Conservation (phyloP, 2,329 filamentous ascomycete species). For the Dactylonectria macrodidyma region DNA sequence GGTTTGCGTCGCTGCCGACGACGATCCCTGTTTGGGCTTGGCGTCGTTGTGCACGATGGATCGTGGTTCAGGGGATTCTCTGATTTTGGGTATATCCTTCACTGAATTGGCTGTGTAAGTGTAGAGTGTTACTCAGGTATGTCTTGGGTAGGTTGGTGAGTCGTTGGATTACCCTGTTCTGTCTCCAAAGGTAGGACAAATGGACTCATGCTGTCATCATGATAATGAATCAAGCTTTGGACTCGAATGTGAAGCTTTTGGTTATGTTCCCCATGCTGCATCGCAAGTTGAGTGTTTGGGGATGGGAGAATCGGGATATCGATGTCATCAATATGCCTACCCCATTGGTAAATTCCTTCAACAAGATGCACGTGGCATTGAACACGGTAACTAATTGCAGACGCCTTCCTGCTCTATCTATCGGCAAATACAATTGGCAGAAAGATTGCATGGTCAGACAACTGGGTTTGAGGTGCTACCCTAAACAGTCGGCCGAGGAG, state of each 20-base stretch:
- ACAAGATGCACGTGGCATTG: conserved; percentile 11
- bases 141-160: too few species aligned
- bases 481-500: too few species aligned
- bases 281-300: conserved; percentile 4
- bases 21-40: neutral
- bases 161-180: too few species aligned
- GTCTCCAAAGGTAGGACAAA: too few species aligned
- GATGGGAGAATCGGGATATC: neutral
- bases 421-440: neutral
- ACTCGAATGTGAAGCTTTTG: too few species aligned
- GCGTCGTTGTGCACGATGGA: neutral
- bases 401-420: neutral
- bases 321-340: conserved; percentile 6
- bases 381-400: conserved; percentile 10
- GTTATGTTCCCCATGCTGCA: neutral
- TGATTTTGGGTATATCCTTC: neutral
- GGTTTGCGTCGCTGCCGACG: neutral
- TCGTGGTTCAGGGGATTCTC: neutral
- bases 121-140: too few species aligned
- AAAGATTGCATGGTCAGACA: too few species aligned
- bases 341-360: conserved; percentile 8
- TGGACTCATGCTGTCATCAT: too few species aligned
- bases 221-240: too few species aligned
- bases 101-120: too few species aligned
- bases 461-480: too few species aligned